A percentile compares a stretch with the other conserved stretches of the same genome.
Conservation (phyloP, 495 filamentous ascomycete species). For the Hypoxylon perforatum region DNA sequence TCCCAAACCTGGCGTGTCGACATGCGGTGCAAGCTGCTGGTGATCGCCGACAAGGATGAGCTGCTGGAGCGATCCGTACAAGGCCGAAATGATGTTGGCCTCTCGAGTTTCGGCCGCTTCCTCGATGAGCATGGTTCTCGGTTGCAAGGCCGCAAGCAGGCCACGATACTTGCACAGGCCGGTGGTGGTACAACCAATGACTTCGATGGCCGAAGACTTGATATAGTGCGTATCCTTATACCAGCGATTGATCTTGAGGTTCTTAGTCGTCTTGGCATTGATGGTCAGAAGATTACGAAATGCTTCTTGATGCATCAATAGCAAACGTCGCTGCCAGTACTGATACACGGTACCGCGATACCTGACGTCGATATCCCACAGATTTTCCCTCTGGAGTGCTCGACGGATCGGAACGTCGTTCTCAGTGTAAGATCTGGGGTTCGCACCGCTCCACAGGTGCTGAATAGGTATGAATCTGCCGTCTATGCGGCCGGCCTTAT, state of each 20-base stretch:
- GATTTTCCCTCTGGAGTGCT: slow-evolving; percentile 40
- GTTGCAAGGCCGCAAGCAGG: slow-evolving; percentile 75
- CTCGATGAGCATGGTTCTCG: slow-evolving; percentile 68
- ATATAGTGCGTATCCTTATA: slow-evolving; percentile 47
- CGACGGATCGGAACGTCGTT: slow-evolving; percentile 29
- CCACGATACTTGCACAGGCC: slow-evolving; percentile 90
- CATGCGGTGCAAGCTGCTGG: slow-evolving; percentile 62
- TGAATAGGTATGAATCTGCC: slow-evolving; percentile 48
- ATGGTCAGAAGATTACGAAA: slow-evolving; percentile 46
- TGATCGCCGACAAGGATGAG: slow-evolving; percentile 69
- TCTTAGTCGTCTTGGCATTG: slow-evolving; percentile 44
- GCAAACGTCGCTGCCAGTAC: slow-evolving; percentile 49
- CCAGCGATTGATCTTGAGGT: slow-evolving; percentile 48
- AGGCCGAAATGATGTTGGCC: slow-evolving; percentile 63
- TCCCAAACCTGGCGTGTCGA: slow-evolving; percentile 70
- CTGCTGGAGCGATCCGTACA: slow-evolving; percentile 65
- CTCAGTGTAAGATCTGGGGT: slow-evolving; percentile 25
- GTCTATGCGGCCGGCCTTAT: slow-evolving; percentile 47
- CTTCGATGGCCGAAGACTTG: slow-evolving; percentile 42
- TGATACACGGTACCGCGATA: slow-evolving; percentile 55
- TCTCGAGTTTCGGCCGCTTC: slow-evolving; percentile 69
- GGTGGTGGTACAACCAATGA: slow-evolving; percentile 68
- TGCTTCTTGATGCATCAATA: slow-evolving; percentile 32
- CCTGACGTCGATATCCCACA: slow-evolving; percentile 48
- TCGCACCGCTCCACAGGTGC: slow-evolving; percentile 52